A percentile compares a stretch with the other conserved stretches of the same genome.
Conservation (phyloP, 805 yeast species). For the Vanderwaltozyma yarrowii region DNA sequence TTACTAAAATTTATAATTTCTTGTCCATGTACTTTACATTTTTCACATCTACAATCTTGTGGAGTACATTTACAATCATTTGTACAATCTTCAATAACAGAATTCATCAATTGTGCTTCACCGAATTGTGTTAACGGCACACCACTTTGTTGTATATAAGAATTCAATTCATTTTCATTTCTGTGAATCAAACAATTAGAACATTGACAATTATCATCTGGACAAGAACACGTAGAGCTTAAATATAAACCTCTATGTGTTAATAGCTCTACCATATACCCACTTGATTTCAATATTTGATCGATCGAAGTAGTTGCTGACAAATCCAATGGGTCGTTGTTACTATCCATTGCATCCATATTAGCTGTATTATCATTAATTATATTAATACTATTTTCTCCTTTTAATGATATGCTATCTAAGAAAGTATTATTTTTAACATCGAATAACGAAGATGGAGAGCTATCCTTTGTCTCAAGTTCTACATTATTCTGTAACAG, state of each 20-base stretch:
- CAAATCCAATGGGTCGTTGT: not conserved
- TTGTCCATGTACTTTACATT: constrained; percentile 20
- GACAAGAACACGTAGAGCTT: constrained; percentile 27
- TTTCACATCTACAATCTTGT: constrained; percentile 16
- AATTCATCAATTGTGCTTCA: constrained; percentile 13
- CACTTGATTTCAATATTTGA: constrained; percentile 5
- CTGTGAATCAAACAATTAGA: constrained; percentile 28
- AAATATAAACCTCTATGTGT: constrained; percentile 26
- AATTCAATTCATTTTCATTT: constrained; percentile 25
- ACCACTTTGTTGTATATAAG: constrained; percentile 23
- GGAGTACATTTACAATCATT: constrained; percentile 15
- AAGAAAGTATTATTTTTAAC: not conserved
- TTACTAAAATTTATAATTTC: constrained; percentile 21
- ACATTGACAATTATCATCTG: constrained; percentile 24
- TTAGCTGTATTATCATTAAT: not conserved
- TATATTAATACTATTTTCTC: too few relatives aligned
- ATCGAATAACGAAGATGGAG: too few relatives aligned
- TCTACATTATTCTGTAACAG: too few relatives aligned
- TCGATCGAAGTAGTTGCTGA: not conserved
- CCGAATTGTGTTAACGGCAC: constrained; percentile 23
- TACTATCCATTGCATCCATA: not conserved
- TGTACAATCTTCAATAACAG: constrained; percentile 5
- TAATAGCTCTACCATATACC: constrained; percentile 21
- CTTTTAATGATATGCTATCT: too few relatives aligned
- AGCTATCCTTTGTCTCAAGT: too few relatives aligned